Conservation (phyloP, 1,284 basidiomycete species). For the Phellopilus nigrolimitatus region DNA sequence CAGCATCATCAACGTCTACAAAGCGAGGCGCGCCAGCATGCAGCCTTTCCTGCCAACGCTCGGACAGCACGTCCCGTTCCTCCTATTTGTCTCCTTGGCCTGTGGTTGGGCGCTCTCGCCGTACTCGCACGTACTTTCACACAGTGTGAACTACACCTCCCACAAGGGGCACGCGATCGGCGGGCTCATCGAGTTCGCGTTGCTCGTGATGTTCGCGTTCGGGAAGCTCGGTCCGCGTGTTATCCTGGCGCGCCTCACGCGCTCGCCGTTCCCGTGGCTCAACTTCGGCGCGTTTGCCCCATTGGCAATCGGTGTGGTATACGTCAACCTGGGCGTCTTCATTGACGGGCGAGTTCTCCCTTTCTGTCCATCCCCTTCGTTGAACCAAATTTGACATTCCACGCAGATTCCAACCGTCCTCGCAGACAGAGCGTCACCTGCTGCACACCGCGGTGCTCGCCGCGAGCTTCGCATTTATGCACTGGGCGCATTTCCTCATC, state of each 20-base stretch:
- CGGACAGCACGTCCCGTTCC: conserved; percentile 21
- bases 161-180: conserved; percentile 9
- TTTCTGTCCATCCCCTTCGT: no score
- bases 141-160: conserved; percentile 2
- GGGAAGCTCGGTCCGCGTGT: conserved; percentile 24
- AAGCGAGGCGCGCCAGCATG: conserved; percentile 7
- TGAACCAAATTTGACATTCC: conserved; percentile 14
- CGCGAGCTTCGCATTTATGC: conserved; percentile 21
- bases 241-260: conserved; percentile 24
- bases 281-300: conserved; percentile 22
- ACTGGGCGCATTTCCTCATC: conserved; percentile 21
- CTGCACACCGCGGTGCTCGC: conserved; percentile 18
- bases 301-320: conserved; percentile 19
- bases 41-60: conserved; percentile 20
- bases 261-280: conserved; percentile 23
- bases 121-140: conserved; percentile 18
- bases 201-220: conserved; percentile 25
- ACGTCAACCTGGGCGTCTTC: conserved; percentile 21
- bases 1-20: conserved; percentile 23
- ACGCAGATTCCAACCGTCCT: conserved; percentile 3
- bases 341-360: conserved; percentile 1
- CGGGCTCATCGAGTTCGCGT: conserved; percentile 21
- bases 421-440: conserved; percentile 18
- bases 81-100: conserved; percentile 20
- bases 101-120: conserved; percentile 23